Percentiles rank a stretch among this genome's conserved stretches.
Conservation (phyloP, 2,329 filamentous ascomycete genomes). For the Diaporthe vexans region DNA sequence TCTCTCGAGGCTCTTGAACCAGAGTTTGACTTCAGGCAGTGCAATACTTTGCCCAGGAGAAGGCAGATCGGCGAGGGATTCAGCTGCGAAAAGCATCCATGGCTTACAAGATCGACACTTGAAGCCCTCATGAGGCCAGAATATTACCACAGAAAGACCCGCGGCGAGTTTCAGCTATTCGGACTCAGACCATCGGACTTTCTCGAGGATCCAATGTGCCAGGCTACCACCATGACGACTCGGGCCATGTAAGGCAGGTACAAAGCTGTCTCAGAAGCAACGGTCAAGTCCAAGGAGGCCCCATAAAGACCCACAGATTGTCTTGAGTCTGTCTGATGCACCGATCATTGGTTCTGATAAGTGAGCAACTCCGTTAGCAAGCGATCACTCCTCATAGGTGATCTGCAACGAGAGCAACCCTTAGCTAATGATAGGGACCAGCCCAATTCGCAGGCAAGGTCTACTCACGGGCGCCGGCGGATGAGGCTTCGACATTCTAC, state of each 20-base stretch:
- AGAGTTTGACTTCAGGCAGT: neutral
- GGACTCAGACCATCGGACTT: conserved; percentile 6
- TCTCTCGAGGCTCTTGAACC: neutral
- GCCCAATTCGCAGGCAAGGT: neutral
- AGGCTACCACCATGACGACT: neutral
- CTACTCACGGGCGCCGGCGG: neutral
- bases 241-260: neutral
- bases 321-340: too few relatives aligned
- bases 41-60: neutral
- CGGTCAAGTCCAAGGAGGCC: neutral
- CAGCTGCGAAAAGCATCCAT: neutral
- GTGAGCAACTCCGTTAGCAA: neutral
- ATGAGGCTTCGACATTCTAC: neutral
- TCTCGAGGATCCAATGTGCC: neutral
- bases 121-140: neutral
- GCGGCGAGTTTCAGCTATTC: neutral
- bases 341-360: neutral
- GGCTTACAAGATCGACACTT: neutral
- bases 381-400: neutral
- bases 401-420: neutral
- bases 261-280: neutral
- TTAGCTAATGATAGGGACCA: neutral
- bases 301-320: too few relatives aligned
- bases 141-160: neutral
- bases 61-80: conserved; percentile 16